A percentile compares a stretch with the other conserved stretches of the same genome.
Conservation (phyloP, 2,329 filamentous ascomycete genomes). For the Nannizzia gypsea region DNA sequence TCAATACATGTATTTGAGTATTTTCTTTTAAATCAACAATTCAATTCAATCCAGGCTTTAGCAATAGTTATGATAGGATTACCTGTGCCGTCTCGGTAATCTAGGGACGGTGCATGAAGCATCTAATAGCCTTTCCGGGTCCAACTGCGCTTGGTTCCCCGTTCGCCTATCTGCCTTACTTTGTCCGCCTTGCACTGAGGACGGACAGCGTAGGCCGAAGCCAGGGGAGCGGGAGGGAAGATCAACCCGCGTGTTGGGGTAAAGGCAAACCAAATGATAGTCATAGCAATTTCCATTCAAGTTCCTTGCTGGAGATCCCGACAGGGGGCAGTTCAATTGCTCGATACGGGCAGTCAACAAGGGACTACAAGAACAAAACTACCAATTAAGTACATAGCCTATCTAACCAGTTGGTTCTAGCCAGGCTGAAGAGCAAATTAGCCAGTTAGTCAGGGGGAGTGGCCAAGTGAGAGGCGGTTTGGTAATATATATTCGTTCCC, state of each 20-base stretch:
- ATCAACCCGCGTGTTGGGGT: background rate
- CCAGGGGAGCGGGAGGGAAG: background rate
- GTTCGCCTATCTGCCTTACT: background rate
- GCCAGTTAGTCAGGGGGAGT: background rate
- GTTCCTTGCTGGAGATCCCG: background rate
- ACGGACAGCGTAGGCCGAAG: background rate
- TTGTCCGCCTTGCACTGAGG: background rate
- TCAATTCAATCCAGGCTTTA: background rate
- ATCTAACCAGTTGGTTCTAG: no score
- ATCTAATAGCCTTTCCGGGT: background rate
- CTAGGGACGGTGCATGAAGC: background rate
- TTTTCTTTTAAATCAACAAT: background rate
- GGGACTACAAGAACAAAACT: background rate
- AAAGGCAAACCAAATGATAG: background rate
- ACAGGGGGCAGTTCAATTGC: background rate
- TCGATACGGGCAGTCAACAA: background rate
- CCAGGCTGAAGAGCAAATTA: background rate
- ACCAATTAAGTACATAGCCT: no score
- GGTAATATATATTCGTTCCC: background rate
- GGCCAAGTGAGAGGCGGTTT: background rate
- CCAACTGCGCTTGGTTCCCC: background rate
- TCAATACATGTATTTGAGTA: background rate
- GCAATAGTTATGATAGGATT: background rate
- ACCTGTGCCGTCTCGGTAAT: background rate
- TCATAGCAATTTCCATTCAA: background rate